Conservation (phyloP, 1,284 basidiomycete genomes). For the Violaceomyces palustris region DNA sequence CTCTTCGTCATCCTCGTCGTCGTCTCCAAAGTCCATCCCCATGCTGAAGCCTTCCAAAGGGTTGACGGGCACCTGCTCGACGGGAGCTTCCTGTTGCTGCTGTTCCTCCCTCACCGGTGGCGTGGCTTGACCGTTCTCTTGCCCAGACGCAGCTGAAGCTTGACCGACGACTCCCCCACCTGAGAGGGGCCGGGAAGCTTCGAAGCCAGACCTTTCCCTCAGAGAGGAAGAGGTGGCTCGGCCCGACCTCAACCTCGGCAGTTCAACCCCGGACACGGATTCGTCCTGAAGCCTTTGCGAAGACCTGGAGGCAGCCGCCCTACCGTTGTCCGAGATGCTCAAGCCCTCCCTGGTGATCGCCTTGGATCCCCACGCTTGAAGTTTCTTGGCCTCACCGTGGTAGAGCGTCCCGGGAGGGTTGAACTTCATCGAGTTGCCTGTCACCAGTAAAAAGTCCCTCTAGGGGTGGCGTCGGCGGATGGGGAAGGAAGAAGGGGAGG, state of each 20-base stretch:
- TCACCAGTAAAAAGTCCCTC: slow-evolving; percentile 45
- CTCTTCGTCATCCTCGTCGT: too few relatives aligned
- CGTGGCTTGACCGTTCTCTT: too few relatives aligned
- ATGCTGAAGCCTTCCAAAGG: too few relatives aligned
- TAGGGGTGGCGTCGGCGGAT: too few relatives aligned
- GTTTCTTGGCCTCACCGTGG: slow-evolving; percentile 42
- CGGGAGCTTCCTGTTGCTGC: too few relatives aligned
- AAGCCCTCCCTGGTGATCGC: slow-evolving; percentile 42
- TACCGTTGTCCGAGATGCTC: slow-evolving; percentile 35
- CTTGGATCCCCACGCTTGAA: slow-evolving; percentile 37
- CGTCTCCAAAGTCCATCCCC: too few relatives aligned
- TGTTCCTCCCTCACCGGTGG: too few relatives aligned
- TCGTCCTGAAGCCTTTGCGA: neutral
- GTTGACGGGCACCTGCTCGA: too few relatives aligned
- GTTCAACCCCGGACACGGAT: slow-evolving; percentile 1
- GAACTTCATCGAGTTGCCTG: slow-evolving; percentile 44
- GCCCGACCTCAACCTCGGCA: neutral
- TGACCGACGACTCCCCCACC: slow-evolving; percentile 1
- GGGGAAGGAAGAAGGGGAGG: too few relatives aligned
- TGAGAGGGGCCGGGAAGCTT: too few relatives aligned
- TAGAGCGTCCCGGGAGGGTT: slow-evolving; percentile 46
- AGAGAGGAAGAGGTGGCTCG: too few relatives aligned
- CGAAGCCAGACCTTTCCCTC: too few relatives aligned
- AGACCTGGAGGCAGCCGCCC: slow-evolving; percentile 2
- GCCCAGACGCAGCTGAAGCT: slow-evolving; percentile 7